Conservation (phyloP, 176 grass and related monocot species). For the Urochloa ruziziensis region DNA sequence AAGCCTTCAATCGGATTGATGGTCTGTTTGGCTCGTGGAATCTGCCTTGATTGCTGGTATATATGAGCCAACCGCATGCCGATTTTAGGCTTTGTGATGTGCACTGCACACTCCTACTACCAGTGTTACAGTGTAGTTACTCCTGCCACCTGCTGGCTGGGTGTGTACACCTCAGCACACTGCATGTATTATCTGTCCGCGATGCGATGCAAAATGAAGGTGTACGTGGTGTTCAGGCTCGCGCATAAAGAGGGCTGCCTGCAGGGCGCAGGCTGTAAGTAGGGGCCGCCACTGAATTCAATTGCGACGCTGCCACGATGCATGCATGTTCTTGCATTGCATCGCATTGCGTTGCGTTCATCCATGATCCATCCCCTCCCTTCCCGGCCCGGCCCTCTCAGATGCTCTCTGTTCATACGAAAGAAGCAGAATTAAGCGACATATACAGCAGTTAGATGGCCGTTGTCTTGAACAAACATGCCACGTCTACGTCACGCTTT, state of each 20-base stretch:
- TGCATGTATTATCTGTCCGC: background rate
- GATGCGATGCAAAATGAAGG: background rate
- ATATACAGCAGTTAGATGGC: too few relatives aligned
- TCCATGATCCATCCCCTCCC: too few relatives aligned
- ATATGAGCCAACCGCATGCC: too few relatives aligned
- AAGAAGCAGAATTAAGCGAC: too few relatives aligned
- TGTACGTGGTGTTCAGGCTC: background rate
- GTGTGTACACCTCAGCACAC: too few relatives aligned
- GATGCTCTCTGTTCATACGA: too few relatives aligned
- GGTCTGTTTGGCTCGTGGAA: background rate
- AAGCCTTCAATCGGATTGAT: background rate
- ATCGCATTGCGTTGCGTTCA: too few relatives aligned
- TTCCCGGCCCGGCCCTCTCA: too few relatives aligned
- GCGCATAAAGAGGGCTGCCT: slow-evolving; percentile 18
- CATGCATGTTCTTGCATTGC: background rate
- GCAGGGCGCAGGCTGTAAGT: slow-evolving; percentile 8
- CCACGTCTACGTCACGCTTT: too few relatives aligned
- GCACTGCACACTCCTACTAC: too few relatives aligned
- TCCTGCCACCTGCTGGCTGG: background rate
- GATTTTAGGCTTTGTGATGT: background rate
- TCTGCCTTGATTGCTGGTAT: background rate
- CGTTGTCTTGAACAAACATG: too few relatives aligned
- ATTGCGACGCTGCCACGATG: background rate
- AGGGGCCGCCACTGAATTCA: slow-evolving; percentile 24
- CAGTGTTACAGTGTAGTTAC: too few relatives aligned